Conservation (phyloP, 2,329 filamentous ascomycete genomes). For the Leptographium lundbergii region DNA sequence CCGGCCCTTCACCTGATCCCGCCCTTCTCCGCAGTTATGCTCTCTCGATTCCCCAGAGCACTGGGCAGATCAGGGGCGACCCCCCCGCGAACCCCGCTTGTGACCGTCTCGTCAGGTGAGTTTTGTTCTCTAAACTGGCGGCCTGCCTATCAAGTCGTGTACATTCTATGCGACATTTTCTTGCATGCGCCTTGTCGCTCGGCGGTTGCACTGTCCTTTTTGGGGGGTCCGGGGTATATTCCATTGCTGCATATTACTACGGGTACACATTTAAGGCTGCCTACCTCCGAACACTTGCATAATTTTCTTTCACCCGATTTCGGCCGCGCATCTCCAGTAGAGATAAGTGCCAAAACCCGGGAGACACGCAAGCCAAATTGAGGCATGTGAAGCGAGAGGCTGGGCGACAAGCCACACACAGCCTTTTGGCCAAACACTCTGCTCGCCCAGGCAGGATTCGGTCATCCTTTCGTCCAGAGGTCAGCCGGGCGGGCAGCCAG, state of each 20-base stretch:
- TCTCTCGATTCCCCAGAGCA: slow-evolving; percentile 1
- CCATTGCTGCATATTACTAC: not conserved
- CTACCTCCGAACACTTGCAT: not conserved
- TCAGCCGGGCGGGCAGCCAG: not conserved
- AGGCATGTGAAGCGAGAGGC: not conserved
- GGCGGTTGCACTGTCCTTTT: not conserved
- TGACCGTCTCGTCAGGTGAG: slow-evolving; percentile 11
- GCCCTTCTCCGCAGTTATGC: slow-evolving; percentile 1
- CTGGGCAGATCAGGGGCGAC: not conserved
- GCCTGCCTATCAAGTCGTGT: not conserved
- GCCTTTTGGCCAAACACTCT: not conserved
- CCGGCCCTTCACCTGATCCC: not conserved
- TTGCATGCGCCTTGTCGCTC: not conserved
- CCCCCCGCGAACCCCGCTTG: slow-evolving; percentile 11
- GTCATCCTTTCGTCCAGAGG: not conserved
- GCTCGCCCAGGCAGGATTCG: not conserved
- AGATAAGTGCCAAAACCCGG: not conserved
- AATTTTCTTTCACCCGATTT: not conserved
- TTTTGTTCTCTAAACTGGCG: not conserved
- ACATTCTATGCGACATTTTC: not conserved
- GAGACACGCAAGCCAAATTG: not conserved
- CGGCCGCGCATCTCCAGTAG: not conserved
- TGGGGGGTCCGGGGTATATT: not conserved
- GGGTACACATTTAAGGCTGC: not conserved
- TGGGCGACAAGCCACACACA: not conserved